Base-by-base conservation (phyloP, 257 asterid species). In the Cordia subcordata region DNA sequence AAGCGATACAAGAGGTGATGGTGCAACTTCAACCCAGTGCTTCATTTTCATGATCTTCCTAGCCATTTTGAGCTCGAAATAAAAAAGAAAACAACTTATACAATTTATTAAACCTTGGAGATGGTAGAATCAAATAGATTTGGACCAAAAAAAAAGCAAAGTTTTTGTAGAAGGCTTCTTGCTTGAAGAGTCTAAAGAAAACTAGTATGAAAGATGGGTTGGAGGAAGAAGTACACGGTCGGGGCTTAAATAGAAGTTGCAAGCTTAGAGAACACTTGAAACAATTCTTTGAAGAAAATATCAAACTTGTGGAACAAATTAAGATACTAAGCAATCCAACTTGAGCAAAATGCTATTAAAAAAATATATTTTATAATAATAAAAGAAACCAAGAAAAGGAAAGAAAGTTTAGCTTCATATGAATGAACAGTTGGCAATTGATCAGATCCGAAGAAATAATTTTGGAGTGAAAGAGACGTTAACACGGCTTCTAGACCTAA, bases 11-110 rank as follows among this genome's bases (percentile, higher is more conserved):
- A 80, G 12, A 10, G 53, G 75, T 5, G 71, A 23, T 13, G 83
- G 85, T 6, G 77, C 85, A 0, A 62, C 60, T 23, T 80, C 85
- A 38, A 68, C 44, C 79, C 77, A 75, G 2, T 22, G 57, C 52
- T 37, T 59, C 17, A 50, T 35, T 10, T 62, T 35, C 15, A 55
- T 56, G 59, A 20, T 52, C 49, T 32, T 21, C 53, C 55, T 51
- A 16, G 20, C 55, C 55, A 51, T 51, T 3, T 11, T 42, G 44
- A 10, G 15, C 35, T 1, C 35, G 4, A 27, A 27, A 27, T 27
- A 6, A 6, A 27, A 27, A 27, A 6, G 6, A 27, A 27, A 27
- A 3, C 6, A 27, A 27, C 4, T 6, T 27, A 27, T 27, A 27
- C 35, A 27, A 27, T n/a, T n/a, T n/a, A 27, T 6, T 27, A 3